Evolutionary conservation across 2,329 filamentous ascomycete genomes (phyloP).

Genomic region (Pezicula neosporulosa): DNA sequence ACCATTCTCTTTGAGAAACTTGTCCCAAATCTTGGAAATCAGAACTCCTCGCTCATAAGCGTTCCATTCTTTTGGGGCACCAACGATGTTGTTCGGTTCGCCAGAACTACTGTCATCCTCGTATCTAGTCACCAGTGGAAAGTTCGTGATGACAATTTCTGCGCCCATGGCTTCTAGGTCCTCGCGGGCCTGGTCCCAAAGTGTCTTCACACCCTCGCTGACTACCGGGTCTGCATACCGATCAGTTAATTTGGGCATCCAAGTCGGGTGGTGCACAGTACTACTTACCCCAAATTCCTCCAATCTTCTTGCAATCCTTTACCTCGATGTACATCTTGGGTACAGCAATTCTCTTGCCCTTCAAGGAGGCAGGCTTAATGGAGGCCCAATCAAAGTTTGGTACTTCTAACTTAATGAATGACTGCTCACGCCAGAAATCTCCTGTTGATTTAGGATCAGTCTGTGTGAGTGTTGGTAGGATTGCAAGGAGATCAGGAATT

Average conservation of each 20-base stretch:
- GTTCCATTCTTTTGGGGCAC: not conserved
- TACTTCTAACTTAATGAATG: constrained; percentile 36
- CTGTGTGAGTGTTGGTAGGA: constrained; percentile 44
- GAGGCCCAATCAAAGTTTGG: constrained; percentile 29
- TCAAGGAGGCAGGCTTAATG: constrained; percentile 30
- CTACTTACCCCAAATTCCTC: constrained; percentile 21
- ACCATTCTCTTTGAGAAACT: constrained; percentile 1
- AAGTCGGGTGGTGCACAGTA: not conserved
- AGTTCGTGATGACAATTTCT: constrained; percentile 27
- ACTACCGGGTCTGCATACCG: constrained; percentile 12
- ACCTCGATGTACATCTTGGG: constrained; percentile 47
- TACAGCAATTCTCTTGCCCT: constrained; percentile 43
- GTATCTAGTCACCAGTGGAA: constrained; percentile 28
- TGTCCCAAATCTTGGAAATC: constrained; percentile 1
- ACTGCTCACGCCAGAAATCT: constrained; percentile 54
- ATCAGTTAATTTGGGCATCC: no score
- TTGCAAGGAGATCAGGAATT: constrained; percentile 43
- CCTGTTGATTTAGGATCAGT: constrained; percentile 37
- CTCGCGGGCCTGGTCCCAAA: constrained; percentile 28
- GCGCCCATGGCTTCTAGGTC: constrained; percentile 28
- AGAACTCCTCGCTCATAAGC: not conserved
- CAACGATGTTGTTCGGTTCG: not conserved
- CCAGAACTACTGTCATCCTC: constrained; percentile 6
- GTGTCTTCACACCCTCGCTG: constrained; percentile 32
- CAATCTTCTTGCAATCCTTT: constrained; percentile 28